These are phyloP conservation scores for Chloranthus sessilifolius DNA, from an alignment of 164 flowering plant species.

Conservation along the genomic window DNA sequence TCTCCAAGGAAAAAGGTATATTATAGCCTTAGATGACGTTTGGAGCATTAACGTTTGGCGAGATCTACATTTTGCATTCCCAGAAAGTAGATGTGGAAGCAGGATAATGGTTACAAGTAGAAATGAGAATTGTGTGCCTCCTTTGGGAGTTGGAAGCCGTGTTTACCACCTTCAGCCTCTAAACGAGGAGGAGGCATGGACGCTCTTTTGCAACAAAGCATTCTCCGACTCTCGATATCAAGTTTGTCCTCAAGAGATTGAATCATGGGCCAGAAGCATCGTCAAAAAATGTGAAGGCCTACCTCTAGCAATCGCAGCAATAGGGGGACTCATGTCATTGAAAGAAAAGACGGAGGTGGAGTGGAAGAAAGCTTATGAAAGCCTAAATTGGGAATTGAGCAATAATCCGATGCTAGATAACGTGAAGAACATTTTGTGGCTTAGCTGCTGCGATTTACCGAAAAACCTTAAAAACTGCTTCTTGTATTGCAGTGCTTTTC, in stretches of 20 bases:
- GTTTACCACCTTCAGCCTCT: neutral
- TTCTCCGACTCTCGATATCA: no score
- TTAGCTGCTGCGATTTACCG: neutral
- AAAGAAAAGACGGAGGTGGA: neutral
- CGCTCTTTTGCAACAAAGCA: no score
- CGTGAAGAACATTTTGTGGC: neutral
- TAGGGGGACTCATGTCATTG: neutral
- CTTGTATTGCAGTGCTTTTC: neutral
- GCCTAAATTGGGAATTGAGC: neutral
- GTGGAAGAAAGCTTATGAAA: neutral
- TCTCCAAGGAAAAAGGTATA: slow-evolving; percentile 8
- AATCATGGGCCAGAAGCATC: no score
- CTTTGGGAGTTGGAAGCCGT: neutral
- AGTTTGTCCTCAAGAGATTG: no score
- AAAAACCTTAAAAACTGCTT: neutral
- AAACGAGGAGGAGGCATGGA: no score
- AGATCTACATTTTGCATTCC: slow-evolving; percentile 2
- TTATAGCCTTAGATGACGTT: slow-evolving; percentile 24
- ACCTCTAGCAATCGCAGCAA: no score
- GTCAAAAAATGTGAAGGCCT: no score
- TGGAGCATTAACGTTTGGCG: slow-evolving; percentile 9
- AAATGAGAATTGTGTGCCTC: neutral
- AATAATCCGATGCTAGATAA: neutral
- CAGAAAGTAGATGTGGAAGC: no score
- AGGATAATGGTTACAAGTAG: no score